These are phyloP conservation scores for Rhodotorula sp. DNA, from an alignment of 1,284 basidiomycete genomes.

Conservation along the genomic window DNA sequence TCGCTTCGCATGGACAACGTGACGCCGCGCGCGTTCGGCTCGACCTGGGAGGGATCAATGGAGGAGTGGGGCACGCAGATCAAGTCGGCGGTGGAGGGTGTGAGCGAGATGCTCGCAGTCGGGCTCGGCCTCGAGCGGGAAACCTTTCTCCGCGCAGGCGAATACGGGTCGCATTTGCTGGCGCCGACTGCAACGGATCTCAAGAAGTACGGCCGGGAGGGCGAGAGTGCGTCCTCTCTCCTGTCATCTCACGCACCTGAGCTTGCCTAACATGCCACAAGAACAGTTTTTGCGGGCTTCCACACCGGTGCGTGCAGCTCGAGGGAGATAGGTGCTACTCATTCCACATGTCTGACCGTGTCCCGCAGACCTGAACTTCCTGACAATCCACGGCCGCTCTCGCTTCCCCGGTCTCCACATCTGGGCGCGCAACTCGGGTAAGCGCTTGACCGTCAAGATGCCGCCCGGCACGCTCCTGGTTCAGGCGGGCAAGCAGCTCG, in stretches of 20 bases:
- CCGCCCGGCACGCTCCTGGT: constrained; percentile 63
- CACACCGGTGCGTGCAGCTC: constrained; percentile 65
- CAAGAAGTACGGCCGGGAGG: constrained; percentile 68
- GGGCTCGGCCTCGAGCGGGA: constrained; percentile 71
- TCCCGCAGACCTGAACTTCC: constrained; percentile 60
- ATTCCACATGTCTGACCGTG: neutral
- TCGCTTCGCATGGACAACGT: constrained; percentile 72
- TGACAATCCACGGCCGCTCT: constrained; percentile 85
- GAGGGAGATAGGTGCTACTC: too few species aligned
- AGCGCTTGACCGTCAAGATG: constrained; percentile 78
- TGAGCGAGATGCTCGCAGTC: constrained; percentile 78
- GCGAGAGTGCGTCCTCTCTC: constrained; percentile 46
- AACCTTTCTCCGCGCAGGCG: constrained; percentile 72
- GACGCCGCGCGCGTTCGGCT: constrained; percentile 63
- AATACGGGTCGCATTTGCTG: constrained; percentile 73
- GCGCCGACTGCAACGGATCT: constrained; percentile 89
- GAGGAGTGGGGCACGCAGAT: constrained; percentile 80
- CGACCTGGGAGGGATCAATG: constrained; percentile 68
- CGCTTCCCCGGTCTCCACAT: constrained; percentile 80
- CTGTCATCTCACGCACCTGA: too few species aligned
- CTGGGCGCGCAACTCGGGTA: constrained; percentile 88
- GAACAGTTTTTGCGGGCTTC: constrained; percentile 74
- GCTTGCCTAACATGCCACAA: constrained; percentile 56
- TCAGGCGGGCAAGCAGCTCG: constrained; percentile 88
- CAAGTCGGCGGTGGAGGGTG: constrained; percentile 72